Evolutionary conservation across 1,284 basidiomycete genomes (phyloP), one percentile per base, ranked within the genome.

Genomic region (Apiotrichum porosum): DNA sequence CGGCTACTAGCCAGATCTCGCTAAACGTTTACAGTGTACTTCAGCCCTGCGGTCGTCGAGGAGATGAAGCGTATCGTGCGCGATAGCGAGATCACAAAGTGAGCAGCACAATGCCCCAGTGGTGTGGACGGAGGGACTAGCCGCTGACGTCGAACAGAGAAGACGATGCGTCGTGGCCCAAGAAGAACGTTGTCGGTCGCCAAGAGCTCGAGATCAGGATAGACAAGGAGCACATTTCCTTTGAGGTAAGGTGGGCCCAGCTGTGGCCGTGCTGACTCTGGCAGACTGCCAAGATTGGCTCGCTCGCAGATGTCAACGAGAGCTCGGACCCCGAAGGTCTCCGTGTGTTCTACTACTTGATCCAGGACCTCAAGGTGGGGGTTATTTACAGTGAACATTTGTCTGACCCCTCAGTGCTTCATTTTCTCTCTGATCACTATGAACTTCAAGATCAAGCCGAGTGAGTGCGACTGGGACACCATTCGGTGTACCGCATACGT

Each of bases 401-500:
- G 47, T 34, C 1, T n/a, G n/a, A n/a, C n/a, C n/a, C n/a, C n/a
- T 1, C 65, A 97, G 93, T 97, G 92, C 74, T 81, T 97, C 56
- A 93, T 97, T 61, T 97, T 97, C 75, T 95, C 93, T 17, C 81
- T 98, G 57, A 97, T 97, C 70, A 90, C 89, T 13, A 81, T 97
- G 36, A 92, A 98, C 78, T 97, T 97, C 84, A 97, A 97, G 78
- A 97, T 98, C 80, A 97, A 98, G 80, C 94, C 94, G 17, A 95
- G 73, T 75, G 53, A 64, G 72, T 66, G 2, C 9, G 3, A 14
- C 5, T 14, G 6, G 15, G n/a, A n/a, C n/a, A n/a, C n/a, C n/a
- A n/a, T n/a, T n/a, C n/a, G 30, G 15, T 31, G 30, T 31, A 31
- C 30, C 30, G n/a, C n/a, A n/a, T n/a, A n/a, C n/a, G n/a, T n/a